phyloP scores from a whole-genome alignment of 176 grass and related monocot species.

The Panicum miliaceum region DNA sequence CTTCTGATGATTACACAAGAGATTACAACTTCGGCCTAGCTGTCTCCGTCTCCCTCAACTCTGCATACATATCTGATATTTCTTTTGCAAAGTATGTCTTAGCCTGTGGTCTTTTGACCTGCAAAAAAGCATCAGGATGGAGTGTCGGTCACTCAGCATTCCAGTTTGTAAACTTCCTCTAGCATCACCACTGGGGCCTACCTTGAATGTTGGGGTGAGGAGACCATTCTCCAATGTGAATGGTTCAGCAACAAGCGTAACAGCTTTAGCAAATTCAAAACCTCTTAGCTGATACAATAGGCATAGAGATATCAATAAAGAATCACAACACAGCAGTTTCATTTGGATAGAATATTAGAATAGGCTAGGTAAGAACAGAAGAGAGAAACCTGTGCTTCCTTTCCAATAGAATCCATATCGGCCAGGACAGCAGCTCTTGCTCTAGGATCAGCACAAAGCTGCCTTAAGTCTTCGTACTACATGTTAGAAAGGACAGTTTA shows the following conservation, averaged over 20 bases:
- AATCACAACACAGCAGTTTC: background rate
- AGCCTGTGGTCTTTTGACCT: conserved; percentile 45
- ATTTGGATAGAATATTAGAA: background rate
- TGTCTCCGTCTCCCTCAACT: conserved; percentile 47
- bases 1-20: conserved; percentile 22
- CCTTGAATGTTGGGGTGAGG: conserved; percentile 97
- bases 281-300: conserved; percentile 74
- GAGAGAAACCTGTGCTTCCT: conserved; percentile 73
- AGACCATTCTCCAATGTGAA: conserved; percentile 95
- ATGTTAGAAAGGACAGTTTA: conserved; percentile 31
- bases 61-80: conserved; percentile 83
- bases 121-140: background rate
- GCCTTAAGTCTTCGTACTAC: conserved; percentile 73
- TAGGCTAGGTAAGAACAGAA: background rate
- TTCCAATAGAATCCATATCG: conserved; percentile 90
- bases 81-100: conserved; percentile 88
- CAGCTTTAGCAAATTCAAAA: conserved; percentile 87
- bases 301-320: conserved; percentile 2
- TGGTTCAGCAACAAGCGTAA: conserved; percentile 77
- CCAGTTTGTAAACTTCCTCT: background rate
- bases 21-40: conserved; percentile 41
- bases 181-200: conserved; percentile 33
- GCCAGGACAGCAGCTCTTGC: conserved; percentile 74
- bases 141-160: background rate
- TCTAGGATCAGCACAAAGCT: conserved; percentile 70